A percentile compares a stretch with the other conserved stretches of the same genome.
phyloP scores from a whole-genome alignment of 208 protist species.

The Leishmania gerbilli region DNA sequence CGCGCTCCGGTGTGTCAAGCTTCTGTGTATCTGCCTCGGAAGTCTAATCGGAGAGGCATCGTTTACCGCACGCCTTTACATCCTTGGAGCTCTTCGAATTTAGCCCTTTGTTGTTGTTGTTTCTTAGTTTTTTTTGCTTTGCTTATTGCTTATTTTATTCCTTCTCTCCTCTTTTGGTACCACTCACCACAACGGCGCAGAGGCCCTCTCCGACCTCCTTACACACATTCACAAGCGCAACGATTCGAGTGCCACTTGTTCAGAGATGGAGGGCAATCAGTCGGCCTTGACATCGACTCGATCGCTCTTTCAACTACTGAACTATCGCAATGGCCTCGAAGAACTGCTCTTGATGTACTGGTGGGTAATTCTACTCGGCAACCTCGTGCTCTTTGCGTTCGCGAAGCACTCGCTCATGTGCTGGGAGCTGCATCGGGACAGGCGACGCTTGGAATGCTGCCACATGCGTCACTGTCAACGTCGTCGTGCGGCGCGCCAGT shows the following conservation, averaged over 20 bases:
- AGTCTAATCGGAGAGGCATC: neutral
- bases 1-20: neutral
- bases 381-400: conserved; percentile 16
- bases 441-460: conserved; percentile 23
- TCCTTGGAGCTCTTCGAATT: neutral
- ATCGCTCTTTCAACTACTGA: neutral
- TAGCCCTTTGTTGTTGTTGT: neutral
- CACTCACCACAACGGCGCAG: neutral
- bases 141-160: neutral
- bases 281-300: neutral
- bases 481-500: neutral
- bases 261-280: neutral
- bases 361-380: conserved; percentile 16
- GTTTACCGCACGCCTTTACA: neutral
- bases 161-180: neutral
- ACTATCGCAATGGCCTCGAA: neutral
- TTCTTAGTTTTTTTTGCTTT: conserved; percentile 1
- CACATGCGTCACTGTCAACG: conserved; percentile 20
- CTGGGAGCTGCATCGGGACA: conserved; percentile 30
- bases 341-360: conserved; percentile 27
- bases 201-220: neutral
- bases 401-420: conserved; percentile 27
- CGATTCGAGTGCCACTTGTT: no score
- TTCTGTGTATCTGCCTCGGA: neutral
- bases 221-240: neutral